Base-by-base conservation (phyloP, 139 green algal genomes). In the Closterium sp. region DNA sequence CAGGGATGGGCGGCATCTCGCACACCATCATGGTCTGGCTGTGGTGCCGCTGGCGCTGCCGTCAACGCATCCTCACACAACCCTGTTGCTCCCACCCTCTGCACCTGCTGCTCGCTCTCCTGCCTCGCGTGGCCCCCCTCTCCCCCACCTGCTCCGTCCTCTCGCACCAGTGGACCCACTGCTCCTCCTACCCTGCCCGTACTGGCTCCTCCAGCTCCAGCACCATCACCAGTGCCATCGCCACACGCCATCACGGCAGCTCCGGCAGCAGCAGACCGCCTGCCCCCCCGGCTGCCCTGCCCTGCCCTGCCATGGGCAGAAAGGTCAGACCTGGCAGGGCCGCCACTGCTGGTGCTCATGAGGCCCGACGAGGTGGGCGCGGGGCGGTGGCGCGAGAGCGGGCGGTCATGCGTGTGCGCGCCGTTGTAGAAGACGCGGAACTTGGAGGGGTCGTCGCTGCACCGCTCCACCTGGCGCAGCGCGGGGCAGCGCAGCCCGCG, bases 391-490 rank as follows among this genome's bases (percentile, higher is more conserved):
- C 87, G 87, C 19, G 33, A 28, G 23, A 28, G 87, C 12, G 87
- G 87, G 21, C 5, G 34, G 23, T 35, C 55, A 19, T 90, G 87
- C 16, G 21, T 86, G 35, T 90, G 87, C 35, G 69, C 55, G 34
- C 87, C 87, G 34, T 69, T 84, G 35, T 90, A 90, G 21, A 84
- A 35, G 23, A 90, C 76, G 0, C 87, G 34, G 34, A 90, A 33
- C 35, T 90, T 90, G 34, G 25, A 25, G 35, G 87, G 87, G 35
- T 90, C 87, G 32, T 90, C 87, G 23, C 33, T 90, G 87, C 87
- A 90, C 21, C 87, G 87, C 87, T 90, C 87, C 31, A 90, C 87
- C 35, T 90, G 87, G 16, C 76, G 6, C 35, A 85, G 69, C 23
- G 87, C 87, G 10, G 55, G 55, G 35, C 87, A 90, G 23, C 76